Conservation (phyloP, 371 early-diverging fungal species). For the Coelomomyces lativittatus region DNA sequence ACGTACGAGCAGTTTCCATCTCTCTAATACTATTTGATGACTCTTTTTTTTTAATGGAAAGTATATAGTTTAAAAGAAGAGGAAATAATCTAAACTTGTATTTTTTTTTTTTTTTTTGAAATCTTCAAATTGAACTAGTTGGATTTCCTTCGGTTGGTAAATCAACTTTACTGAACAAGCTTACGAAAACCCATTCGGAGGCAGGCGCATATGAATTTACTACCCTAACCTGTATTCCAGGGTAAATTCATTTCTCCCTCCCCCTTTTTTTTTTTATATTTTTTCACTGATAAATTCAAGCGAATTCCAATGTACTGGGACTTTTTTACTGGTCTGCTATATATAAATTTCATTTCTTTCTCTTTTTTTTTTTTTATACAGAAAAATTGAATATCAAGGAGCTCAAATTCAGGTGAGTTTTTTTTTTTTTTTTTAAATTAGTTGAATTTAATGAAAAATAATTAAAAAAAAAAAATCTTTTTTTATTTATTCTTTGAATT, state of each 20-base stretch:
- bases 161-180: constrained; percentile 82
- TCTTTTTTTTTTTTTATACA: constrained; percentile 3
- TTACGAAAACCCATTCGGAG: constrained; percentile 87
- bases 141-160: constrained; percentile 99
- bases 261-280: not conserved
- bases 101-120: not conserved
- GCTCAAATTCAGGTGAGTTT: constrained; percentile 93
- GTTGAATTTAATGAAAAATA: no score
- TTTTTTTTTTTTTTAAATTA: no score
- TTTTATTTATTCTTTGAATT: no score
- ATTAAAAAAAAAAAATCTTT: no score
- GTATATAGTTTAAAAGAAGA: no score
- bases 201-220: constrained; percentile 96
- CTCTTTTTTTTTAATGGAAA: no score
- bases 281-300: no score
- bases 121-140: constrained; percentile 3
- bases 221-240: constrained; percentile 93
- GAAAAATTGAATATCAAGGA: constrained; percentile 71
- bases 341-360: not conserved
- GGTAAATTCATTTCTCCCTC: constrained; percentile 31
- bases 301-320: no score
- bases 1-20: not conserved
- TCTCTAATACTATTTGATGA: no score
- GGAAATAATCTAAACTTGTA: no score
- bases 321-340: no score